These are phyloP conservation scores for Daphne laureola DNA, from an alignment of 441 rosid species.

Conservation along the genomic window DNA sequence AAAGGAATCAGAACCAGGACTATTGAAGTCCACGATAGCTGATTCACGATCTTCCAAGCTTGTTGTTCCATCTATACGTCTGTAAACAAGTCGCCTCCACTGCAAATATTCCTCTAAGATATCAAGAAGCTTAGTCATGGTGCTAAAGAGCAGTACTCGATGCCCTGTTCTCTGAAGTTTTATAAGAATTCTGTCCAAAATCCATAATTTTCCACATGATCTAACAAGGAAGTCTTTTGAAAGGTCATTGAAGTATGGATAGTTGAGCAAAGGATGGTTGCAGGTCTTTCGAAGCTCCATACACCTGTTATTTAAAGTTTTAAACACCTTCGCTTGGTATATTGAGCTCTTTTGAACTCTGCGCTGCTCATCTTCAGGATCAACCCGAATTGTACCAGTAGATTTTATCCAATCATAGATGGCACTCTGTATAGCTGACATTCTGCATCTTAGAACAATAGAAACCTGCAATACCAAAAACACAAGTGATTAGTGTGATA, in stretches of 20 bases:
- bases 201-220: conserved; percentile 98
- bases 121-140: conserved; percentile 99
- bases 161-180: conserved; percentile 96
- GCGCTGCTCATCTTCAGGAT: conserved; percentile 91
- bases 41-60: conserved; percentile 99
- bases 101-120: conserved; percentile 97
- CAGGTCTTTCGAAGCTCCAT: conserved; percentile 98
- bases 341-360: conserved; percentile 68
- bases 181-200: conserved; percentile 88
- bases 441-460: conserved; percentile 85
- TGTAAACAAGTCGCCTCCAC: conserved; percentile 84
- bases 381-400: conserved; percentile 93
- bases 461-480: conserved; percentile 54
- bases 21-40: conserved; percentile 94
- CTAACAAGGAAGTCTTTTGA: conserved; percentile 91
- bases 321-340: conserved; percentile 75
- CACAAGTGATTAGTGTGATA: conserved; percentile 13
- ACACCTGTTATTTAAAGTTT: conserved; percentile 86
- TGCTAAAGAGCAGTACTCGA: conserved; percentile 95
- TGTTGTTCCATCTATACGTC: conserved; percentile 99
- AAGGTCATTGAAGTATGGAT: conserved; percentile 76
- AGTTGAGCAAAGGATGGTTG: conserved; percentile 97
- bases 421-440: conserved; percentile 97
- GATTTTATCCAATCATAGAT: conserved; percentile 98
- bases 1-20: conserved; percentile 83